Evolutionary conservation across 1,284 basidiomycete genomes (phyloP), one percentile per base, ranked within the genome.

Genomic region (Cutaneotrichosporon mucoides): DNA sequence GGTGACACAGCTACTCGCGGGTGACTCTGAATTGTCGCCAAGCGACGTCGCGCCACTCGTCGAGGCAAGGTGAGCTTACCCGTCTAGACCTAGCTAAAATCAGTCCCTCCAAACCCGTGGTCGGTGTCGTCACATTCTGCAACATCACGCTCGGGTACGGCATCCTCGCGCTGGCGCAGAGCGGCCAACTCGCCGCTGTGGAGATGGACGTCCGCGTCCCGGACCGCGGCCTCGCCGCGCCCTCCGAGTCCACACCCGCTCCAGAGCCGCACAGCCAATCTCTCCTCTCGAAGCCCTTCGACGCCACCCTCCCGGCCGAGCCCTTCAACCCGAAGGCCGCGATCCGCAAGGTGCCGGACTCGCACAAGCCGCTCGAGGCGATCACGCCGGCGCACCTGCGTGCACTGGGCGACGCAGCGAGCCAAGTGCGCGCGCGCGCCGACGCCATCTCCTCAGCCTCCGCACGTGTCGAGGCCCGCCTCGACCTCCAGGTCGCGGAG

Each of bases 131-230:
- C 9, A 80, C 91, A 42, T 86, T 92, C 35, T 89, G 88, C 71
- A 90, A 94, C 68, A 87, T 97, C 53, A 94, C 94, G 72, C 81
- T 97, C 44, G 89, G 89, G 0, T 98, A 97, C 75, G 88, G 89
- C 66, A 84, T 96, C 57, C 84, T 95, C 63, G 85, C 89, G 40
- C 80, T 96, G 12, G 92, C 90, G 0, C 86, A 86, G 1, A 81
- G 84, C 41, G 85, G 89, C 78, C 86, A 88, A 62, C 80, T 92
- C 45, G 84, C 85, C 3, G 84, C 84, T 3, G 84, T 93, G 15
- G 82, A 83, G 64, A 73, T 74, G 47, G 73, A 76, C 51, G 65
- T 72, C 35, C 68, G 66, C 5, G 56, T 68, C 9, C 60, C 56
- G 2, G 67, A 67, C 46, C 54, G 56, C 6, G 58, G 48, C 34